Conservation (phyloP, 768 basidiomycete genomes). For the Naganishia antarctica region DNA sequence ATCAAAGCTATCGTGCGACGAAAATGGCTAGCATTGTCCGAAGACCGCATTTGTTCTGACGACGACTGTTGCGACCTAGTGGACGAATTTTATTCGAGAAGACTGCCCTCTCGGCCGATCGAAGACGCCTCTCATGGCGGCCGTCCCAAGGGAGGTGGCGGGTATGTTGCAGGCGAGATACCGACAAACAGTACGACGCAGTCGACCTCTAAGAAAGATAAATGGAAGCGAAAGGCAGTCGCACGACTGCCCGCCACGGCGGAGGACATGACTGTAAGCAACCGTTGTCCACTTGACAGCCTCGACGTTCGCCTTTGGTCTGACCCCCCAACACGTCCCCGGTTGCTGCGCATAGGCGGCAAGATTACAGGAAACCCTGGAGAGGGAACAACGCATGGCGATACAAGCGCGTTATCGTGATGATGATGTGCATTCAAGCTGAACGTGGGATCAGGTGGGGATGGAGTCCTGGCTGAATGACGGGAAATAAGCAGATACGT, state of each 20-base stretch:
- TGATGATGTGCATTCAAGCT: too few species aligned
- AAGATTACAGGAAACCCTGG: constrained; percentile 12
- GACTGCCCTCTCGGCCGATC: background rate
- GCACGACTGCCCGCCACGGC: constrained; percentile 5
- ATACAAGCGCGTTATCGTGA: constrained; percentile 14
- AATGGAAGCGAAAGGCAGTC: constrained; percentile 23
- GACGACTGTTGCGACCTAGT: constrained; percentile 22
- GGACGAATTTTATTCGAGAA: constrained; percentile 18
- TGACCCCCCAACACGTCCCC: background rate
- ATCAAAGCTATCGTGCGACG: constrained; percentile 28
- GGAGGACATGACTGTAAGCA: constrained; percentile 22
- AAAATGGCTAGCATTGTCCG: constrained; percentile 28
- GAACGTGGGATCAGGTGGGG: too few species aligned
- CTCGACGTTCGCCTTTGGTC: background rate
- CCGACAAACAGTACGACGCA: constrained; percentile 10
- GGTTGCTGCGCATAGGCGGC: background rate
- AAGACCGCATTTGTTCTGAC: constrained; percentile 21
- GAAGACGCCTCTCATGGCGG: constrained; percentile 16
- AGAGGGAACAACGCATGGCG: constrained; percentile 1
- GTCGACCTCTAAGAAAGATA: constrained; percentile 14
- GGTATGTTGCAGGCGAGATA: constrained; percentile 22
- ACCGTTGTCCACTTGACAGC: background rate
- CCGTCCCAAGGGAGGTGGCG: constrained; percentile 26
- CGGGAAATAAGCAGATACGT: too few species aligned
- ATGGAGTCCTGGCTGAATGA: too few species aligned